These are phyloP conservation scores for Lecanosticta acicola DNA, from an alignment of 2,329 filamentous ascomycete genomes.

Conservation along the genomic window DNA sequence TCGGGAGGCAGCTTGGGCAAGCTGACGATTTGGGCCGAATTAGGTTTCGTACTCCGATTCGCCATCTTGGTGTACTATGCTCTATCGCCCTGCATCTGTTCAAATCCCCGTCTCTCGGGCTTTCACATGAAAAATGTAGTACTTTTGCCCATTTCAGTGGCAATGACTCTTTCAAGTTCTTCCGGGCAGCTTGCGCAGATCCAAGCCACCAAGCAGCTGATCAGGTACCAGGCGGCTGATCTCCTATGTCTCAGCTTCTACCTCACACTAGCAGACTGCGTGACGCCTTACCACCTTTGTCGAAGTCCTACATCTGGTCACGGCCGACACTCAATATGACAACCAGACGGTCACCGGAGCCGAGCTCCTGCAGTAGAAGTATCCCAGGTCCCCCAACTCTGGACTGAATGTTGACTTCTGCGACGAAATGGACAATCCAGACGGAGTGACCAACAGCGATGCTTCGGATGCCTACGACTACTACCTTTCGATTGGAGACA, in stretches of 20 bases:
- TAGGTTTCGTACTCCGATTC: constrained; percentile 1
- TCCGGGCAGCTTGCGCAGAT: not conserved
- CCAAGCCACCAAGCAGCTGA: constrained; percentile 1
- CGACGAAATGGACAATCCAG: constrained; percentile 10
- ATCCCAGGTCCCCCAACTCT: not conserved
- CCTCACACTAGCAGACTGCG: constrained; percentile 3
- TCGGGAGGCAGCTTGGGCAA: constrained; percentile 13
- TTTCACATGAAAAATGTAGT: not conserved
- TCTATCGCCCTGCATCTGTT: not conserved
- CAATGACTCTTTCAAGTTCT: not conserved
- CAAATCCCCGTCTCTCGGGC: not conserved
- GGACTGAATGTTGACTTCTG: not conserved
- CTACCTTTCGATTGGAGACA: constrained; percentile 16
- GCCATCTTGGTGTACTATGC: not conserved
- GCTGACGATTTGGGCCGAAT: constrained; percentile 2
- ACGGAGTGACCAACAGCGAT: constrained; percentile 4
- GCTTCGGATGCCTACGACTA: constrained; percentile 14
- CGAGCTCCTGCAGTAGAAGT: constrained; percentile 2
- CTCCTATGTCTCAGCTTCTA: constrained; percentile 9
- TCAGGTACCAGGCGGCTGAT: constrained; percentile 2
- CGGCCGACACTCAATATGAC: constrained; percentile 3
- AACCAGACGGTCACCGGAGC: constrained; percentile 7
- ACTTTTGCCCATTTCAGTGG: not conserved
- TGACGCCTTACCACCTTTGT: constrained; percentile 3
- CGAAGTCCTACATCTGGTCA: constrained; percentile 3